Evolutionary conservation across 129 eudicot species (phyloP), one percentile per base, ranked within the genome.

Genomic region (Lactuca sativa): DNA sequence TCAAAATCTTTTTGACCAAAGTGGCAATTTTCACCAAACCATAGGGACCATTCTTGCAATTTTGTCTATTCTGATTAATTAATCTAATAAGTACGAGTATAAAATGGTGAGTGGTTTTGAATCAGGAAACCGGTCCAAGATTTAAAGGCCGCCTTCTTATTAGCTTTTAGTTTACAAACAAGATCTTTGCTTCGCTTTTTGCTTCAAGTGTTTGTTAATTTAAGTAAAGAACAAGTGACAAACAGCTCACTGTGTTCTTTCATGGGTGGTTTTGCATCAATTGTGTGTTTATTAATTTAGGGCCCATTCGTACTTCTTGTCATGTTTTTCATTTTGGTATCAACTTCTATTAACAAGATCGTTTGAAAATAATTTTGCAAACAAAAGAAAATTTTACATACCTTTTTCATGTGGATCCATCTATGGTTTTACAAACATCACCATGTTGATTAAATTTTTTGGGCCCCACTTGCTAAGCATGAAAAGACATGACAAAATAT

Each of bases 121-220:
- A 44, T 71, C 38, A 69, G 81, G 48, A 66, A 62, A 67, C 75
- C 48, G 72, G 63, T 71, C 75, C 74, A 82, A 72, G 87, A 82
- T 82, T 70, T 65, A 65, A 64, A 75, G 62, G 76, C 44, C 64
- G 14, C n/a, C 68, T 66, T 72, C 58, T 15, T 74, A 56, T 62
- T 36, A 68, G 38, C 81, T 74, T 77, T 77, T 70, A 53, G 83
- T 59, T 58, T 71, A 72, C 78, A 78, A 57, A 65, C 73, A 73
- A 78, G 40, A 78, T 72, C 44, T 58, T 58, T 72, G 78, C 71
- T 62, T 59, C 77, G 66, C 64, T 40, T 72, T 65, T 71, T 43
- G 66, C 59, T 34, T 37, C 49, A 56, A 10, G 68, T 71, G 25
- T 30, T 52, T 68, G 16, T 60, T 69, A 59, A 32, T 68, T 69